phyloP scores from a whole-genome alignment of 2,329 filamentous ascomycete genomes.

The Esteya vermicola region DNA sequence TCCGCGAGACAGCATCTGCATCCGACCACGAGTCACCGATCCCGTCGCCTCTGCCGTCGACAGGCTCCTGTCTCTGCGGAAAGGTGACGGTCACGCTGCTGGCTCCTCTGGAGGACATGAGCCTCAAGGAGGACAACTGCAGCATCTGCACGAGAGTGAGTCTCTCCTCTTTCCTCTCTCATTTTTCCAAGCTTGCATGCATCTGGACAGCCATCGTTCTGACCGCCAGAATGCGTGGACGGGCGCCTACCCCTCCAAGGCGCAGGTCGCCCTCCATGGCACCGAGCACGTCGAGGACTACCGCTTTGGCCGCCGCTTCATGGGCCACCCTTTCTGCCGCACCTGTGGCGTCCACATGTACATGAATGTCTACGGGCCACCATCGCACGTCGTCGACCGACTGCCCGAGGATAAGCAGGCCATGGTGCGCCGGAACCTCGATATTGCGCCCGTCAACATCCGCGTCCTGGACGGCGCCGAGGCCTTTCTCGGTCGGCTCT shows the following conservation, averaged over 20 bases:
- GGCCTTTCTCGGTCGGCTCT: neutral
- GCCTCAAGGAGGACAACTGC: slow-evolving; percentile 9
- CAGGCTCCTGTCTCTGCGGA: slow-evolving; percentile 7
- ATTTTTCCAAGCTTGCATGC: too few relatives aligned
- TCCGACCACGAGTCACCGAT: neutral
- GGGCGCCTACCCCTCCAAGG: slow-evolving; percentile 4
- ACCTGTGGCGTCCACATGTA: slow-evolving; percentile 9
- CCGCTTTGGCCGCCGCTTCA: slow-evolving; percentile 7
- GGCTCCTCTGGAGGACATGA: slow-evolving; percentile 1
- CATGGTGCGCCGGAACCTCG: slow-evolving; percentile 5
- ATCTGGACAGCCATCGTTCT: too few relatives aligned
- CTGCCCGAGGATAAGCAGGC: slow-evolving; percentile 3
- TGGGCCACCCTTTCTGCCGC: slow-evolving; percentile 8
- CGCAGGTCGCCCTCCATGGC: slow-evolving; percentile 3
- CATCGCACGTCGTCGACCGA: slow-evolving; percentile 2
- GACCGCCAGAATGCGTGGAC: slow-evolving; percentile 6
- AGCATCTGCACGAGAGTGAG: slow-evolving; percentile 8
- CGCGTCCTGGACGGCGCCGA: slow-evolving; percentile 5
- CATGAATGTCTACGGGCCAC: slow-evolving; percentile 8
- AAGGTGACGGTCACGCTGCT: slow-evolving; percentile 6
- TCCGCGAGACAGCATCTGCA: too few relatives aligned
- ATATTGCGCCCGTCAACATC: slow-evolving; percentile 7
- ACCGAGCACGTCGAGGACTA: slow-evolving; percentile 6
- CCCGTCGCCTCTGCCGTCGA: neutral
- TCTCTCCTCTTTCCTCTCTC: neutral